These are phyloP conservation scores for Raffaelea deltoideospora DNA, from an alignment of 2,329 filamentous ascomycete species.

Conservation along the genomic window DNA sequence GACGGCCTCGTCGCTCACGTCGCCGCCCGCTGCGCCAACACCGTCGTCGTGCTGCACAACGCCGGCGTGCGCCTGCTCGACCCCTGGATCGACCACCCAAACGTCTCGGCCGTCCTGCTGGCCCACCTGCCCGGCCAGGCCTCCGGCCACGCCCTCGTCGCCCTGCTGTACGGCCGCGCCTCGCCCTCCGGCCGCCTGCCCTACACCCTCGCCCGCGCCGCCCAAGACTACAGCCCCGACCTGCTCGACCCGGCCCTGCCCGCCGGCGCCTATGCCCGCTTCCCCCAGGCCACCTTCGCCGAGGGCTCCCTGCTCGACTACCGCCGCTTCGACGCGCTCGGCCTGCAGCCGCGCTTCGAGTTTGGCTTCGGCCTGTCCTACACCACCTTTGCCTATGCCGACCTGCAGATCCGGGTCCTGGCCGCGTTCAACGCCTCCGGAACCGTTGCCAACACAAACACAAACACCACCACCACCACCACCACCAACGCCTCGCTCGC, in stretches of 20 bases:
- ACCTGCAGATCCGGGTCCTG: constrained; percentile 15
- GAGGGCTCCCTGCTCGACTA: constrained; percentile 37
- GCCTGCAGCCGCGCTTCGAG: constrained; percentile 33
- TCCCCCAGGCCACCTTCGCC: constrained; percentile 31
- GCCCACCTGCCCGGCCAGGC: constrained; percentile 49
- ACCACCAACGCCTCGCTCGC: constrained; percentile 11
- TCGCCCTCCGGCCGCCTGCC: constrained; percentile 42
- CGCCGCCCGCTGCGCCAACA: constrained; percentile 42
- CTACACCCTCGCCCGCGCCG: constrained; percentile 38
- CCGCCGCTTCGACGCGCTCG: constrained; percentile 33
- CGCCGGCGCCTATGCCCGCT: constrained; percentile 33
- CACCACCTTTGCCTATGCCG: constrained; percentile 32
- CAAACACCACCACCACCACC: background rate
- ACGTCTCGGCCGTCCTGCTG: constrained; percentile 46
- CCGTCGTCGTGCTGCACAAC: constrained; percentile 48
- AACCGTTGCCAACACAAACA: background rate
- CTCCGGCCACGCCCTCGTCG: constrained; percentile 36
- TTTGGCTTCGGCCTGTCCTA: constrained; percentile 43
- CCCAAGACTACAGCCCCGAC: constrained; percentile 33
- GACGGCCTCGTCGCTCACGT: constrained; percentile 41
- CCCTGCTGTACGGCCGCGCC: constrained; percentile 39
- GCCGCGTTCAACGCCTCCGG: background rate
- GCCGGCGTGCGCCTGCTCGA: constrained; percentile 44
- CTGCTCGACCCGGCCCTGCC: constrained; percentile 22
- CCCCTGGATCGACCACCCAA: constrained; percentile 42